These are phyloP conservation scores for Fusarium armeniacum DNA, from an alignment of 2,329 filamentous ascomycete species.

Conservation along the genomic window DNA sequence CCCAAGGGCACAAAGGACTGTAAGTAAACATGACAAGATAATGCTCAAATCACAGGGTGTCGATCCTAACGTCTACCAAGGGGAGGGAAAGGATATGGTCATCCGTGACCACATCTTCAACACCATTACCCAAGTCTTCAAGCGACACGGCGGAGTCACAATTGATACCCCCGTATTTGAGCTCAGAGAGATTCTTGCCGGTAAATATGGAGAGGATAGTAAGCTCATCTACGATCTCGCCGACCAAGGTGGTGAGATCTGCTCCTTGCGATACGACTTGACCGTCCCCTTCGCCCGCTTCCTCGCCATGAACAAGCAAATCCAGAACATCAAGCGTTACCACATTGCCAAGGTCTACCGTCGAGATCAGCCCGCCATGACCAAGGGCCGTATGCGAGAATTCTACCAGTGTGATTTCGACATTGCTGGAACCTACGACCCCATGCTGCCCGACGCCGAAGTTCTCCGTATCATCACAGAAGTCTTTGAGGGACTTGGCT, in stretches of 20 bases:
- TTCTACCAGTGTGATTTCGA: constrained; percentile 99
- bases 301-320: constrained; percentile 88
- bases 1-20: constrained; percentile 94
- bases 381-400: constrained; percentile 92
- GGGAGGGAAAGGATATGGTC: constrained; percentile 82
- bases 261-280: constrained; percentile 85
- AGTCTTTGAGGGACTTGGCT: constrained; percentile 85
- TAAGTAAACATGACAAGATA: constrained; percentile 48
- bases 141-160: constrained; percentile 83
- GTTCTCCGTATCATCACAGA: constrained; percentile 87
- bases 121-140: constrained; percentile 83
- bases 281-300: constrained; percentile 93
- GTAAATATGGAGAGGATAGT: constrained; percentile 93
- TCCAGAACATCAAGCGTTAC: constrained; percentile 91
- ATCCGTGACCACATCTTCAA: constrained; percentile 85
- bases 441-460: constrained; percentile 94
- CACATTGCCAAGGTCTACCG: constrained; percentile 89
- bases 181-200: constrained; percentile 85
- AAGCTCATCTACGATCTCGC: constrained; percentile 92
- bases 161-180: constrained; percentile 90
- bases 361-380: constrained; percentile 72
- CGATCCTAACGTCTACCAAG: constrained; percentile 39
- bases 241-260: constrained; percentile 84
- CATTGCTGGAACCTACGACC: constrained; percentile 87
- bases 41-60: not conserved